These are phyloP conservation scores for Suhomyces wounanorum DNA, from an alignment of 1,139 yeast species.

Conservation along the genomic window DNA sequence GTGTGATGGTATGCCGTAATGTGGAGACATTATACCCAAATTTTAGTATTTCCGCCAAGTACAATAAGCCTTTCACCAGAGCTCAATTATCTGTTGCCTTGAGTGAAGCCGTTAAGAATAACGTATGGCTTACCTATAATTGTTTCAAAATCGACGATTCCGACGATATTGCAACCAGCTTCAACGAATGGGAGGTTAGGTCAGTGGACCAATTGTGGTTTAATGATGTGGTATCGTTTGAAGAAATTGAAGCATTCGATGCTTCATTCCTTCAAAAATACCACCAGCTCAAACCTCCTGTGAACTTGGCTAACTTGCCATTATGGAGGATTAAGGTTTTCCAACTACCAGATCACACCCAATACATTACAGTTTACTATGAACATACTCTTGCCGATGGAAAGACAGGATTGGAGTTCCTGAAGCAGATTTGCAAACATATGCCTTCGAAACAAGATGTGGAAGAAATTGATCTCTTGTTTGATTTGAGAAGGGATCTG, in stretches of 20 bases:
- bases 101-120: conserved; percentile 20
- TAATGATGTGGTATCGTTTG: conserved; percentile 28
- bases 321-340: conserved; percentile 31
- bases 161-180: conserved; percentile 11
- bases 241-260: neutral
- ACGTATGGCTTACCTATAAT: conserved; percentile 27
- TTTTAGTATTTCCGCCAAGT: conserved; percentile 30
- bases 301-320: conserved; percentile 21
- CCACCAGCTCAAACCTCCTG: conserved; percentile 10
- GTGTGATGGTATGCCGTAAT: conserved; percentile 30
- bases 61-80: conserved; percentile 19
- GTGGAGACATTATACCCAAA: conserved; percentile 26
- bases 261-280: neutral
- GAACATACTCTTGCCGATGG: conserved; percentile 20
- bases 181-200: conserved; percentile 19
- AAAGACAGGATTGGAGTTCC: conserved; percentile 15
- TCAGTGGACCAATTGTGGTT: conserved; percentile 24
- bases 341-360: conserved; percentile 4
- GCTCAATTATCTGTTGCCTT: conserved; percentile 29
- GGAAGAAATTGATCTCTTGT: conserved; percentile 4
- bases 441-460: neutral
- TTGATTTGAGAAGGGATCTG: neutral
- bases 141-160: conserved; percentile 18
- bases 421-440: conserved; percentile 11
- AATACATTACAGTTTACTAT: conserved; percentile 12